Conservation (phyloP, 78 protist genomes). For the Pirum gemmata region DNA sequence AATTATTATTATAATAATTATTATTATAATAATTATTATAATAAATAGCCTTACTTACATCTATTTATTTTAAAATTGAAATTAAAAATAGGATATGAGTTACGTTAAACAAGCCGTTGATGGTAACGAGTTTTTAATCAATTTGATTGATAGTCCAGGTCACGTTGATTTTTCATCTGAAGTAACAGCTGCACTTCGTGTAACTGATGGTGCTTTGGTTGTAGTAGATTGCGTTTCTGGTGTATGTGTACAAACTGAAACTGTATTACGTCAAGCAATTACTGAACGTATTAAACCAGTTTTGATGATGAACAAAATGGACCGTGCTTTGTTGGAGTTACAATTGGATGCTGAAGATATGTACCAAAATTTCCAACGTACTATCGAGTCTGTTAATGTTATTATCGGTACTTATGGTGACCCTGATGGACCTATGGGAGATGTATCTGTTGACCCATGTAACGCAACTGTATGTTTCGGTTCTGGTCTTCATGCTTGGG, state of each 20-base stretch:
- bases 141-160: slow-evolving; percentile 97
- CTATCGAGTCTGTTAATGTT: slow-evolving; percentile 84
- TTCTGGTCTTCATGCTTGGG: slow-evolving; percentile 98
- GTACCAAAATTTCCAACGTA: slow-evolving; percentile 78
- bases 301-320: slow-evolving; percentile 95
- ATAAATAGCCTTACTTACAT: no score
- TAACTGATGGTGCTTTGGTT: slow-evolving; percentile 99
- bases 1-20: no score
- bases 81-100: no score
- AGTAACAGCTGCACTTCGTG: slow-evolving; percentile 99
- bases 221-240: slow-evolving; percentile 99
- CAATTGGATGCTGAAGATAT: slow-evolving; percentile 87
- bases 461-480: slow-evolving; percentile 93
- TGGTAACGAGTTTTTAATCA: slow-evolving; percentile 78
- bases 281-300: slow-evolving; percentile 95
- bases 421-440: slow-evolving; percentile 85
- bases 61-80: no score
- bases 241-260: slow-evolving; percentile 99
- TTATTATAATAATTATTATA: no score
- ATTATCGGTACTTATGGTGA: slow-evolving; percentile 77
- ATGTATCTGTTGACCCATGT: slow-evolving; percentile 74
- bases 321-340: slow-evolving; percentile 92
- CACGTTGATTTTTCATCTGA: slow-evolving; percentile 98
- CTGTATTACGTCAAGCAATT: slow-evolving; percentile 98
- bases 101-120: slow-evolving; percentile 43